Conservation (phyloP, 2,329 filamentous ascomycete genomes). For the Apiospora marii region DNA sequence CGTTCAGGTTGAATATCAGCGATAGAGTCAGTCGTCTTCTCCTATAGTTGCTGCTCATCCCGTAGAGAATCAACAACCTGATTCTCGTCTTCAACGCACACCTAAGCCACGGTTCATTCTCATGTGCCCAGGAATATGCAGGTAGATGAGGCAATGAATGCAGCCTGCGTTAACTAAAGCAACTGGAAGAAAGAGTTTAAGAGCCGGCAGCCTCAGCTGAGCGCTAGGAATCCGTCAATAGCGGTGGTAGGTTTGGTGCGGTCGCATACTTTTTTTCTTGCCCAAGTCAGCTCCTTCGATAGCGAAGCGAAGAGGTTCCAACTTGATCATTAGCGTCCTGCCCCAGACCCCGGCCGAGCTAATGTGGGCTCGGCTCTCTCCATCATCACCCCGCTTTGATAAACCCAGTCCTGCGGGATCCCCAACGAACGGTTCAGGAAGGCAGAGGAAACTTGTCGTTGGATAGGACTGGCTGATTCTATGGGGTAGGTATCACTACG, state of each 20-base stretch:
- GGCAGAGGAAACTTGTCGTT: neutral
- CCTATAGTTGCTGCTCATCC: neutral
- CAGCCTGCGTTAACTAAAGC: neutral
- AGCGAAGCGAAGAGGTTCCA: neutral
- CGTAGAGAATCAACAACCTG: neutral
- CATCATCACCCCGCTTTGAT: constrained; percentile 17
- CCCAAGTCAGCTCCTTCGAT: neutral
- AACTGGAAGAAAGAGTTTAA: neutral
- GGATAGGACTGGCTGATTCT: neutral
- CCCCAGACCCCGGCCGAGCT: constrained; percentile 6
- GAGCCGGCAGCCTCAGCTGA: neutral
- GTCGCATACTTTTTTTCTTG: neutral
- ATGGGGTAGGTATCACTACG: neutral
- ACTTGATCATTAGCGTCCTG: neutral
- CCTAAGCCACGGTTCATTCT: neutral
- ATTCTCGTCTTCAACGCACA: neutral
- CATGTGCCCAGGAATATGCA: neutral
- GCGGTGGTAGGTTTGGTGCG: neutral
- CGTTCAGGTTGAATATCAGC: neutral
- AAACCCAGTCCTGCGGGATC: constrained; percentile 4
- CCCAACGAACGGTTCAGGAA: neutral
- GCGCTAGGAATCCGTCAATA: neutral
- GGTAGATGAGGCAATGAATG: neutral
- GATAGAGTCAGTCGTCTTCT: neutral
- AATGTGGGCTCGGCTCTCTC: constrained; percentile 8